Evolutionary conservation across 23 red algal genomes (phyloP).

Genomic region (Agarophyton chilense): DNA sequence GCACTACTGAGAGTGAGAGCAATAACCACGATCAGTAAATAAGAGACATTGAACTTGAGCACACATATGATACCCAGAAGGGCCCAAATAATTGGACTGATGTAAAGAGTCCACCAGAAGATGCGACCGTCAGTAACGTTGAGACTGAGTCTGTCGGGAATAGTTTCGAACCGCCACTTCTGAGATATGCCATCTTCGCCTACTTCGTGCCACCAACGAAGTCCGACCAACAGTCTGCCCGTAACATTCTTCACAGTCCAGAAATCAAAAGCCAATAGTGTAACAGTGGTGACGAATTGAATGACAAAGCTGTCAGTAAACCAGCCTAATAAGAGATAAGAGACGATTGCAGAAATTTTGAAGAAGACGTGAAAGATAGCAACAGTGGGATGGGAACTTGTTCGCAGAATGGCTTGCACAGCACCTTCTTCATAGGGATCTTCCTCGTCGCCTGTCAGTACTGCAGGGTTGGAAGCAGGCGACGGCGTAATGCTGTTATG

Average conservation of each 20-base stretch:
- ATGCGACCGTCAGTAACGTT: constrained; percentile 85
- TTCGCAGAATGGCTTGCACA: constrained; percentile 62
- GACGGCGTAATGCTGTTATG: constrained; percentile 30
- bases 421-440: constrained; percentile 50
- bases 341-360: constrained; percentile 70
- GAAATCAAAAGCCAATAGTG: constrained; percentile 94
- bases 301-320: constrained; percentile 94
- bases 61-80: constrained; percentile 92
- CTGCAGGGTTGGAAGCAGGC: constrained; percentile 19
- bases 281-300: constrained; percentile 94
- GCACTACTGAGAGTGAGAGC: constrained; percentile 82
- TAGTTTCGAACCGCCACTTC: constrained; percentile 90
- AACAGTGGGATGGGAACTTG: constrained; percentile 75
- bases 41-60: constrained; percentile 93
- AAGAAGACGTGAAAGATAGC: constrained; percentile 89
- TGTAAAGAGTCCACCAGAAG: constrained; percentile 99
- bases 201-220: constrained; percentile 99
- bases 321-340: constrained; percentile 85
- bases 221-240: constrained; percentile 87
- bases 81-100: constrained; percentile 83
- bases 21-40: constrained; percentile 84
- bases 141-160: constrained; percentile 52
- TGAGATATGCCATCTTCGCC: constrained; percentile 82
- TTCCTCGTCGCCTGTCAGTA: constrained; percentile 45
- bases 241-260: constrained; percentile 99